Conservation (phyloP, 768 basidiomycete genomes). For the Auriscalpium vulgare region DNA sequence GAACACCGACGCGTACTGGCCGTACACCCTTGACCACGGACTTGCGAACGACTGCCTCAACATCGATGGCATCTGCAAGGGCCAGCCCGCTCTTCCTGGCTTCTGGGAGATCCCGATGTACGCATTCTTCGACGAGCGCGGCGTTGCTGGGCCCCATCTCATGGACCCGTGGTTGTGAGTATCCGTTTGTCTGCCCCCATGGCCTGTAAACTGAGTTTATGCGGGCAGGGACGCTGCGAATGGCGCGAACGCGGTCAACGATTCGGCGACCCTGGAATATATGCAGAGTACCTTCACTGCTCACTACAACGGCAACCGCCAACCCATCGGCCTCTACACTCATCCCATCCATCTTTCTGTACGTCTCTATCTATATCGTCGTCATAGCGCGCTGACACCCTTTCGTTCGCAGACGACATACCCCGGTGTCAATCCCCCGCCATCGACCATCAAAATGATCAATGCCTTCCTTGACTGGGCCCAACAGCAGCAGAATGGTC, state of each 20-base stretch:
- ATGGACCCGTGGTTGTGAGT: conserved; percentile 82
- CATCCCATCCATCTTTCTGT: conserved; percentile 75
- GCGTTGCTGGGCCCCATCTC: conserved; percentile 50
- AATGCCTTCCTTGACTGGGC: conserved; percentile 80
- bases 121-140: conserved; percentile 57
- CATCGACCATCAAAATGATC: conserved; percentile 63
- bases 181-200: neutral
- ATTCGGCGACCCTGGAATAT: conserved; percentile 57
- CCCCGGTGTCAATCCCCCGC: conserved; percentile 45
- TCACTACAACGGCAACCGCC: conserved; percentile 68
- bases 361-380: conserved; percentile 11
- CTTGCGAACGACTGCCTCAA: conserved; percentile 70
- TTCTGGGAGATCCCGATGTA: conserved; percentile 88
- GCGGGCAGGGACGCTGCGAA: conserved; percentile 38
- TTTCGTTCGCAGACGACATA: conserved; percentile 34
- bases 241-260: conserved; percentile 41
- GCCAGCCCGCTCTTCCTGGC: conserved; percentile 63
- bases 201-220: neutral
- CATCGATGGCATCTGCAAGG: conserved; percentile 50
- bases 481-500: conserved; percentile 58
- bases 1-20: conserved; percentile 73
- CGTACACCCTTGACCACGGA: conserved; percentile 74
- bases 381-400: neutral
- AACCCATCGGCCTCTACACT: conserved; percentile 75
- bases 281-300: conserved; percentile 68